Evolutionary conservation across 148 eudicot species (phyloP).

Genomic region (Amaranthus cruentus): DNA sequence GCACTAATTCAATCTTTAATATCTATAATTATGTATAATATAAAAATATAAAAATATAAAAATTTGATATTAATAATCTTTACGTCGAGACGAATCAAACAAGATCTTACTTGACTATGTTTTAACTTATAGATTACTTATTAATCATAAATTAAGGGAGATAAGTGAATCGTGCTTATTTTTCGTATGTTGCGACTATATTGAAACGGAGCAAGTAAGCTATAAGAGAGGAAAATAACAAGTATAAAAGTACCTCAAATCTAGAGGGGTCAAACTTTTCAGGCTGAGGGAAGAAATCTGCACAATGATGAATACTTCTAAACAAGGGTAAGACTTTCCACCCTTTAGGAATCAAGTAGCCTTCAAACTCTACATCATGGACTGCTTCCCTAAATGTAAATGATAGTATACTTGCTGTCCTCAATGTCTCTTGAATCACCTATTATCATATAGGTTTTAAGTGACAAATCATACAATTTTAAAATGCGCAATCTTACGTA

Average conservation of each 20-base stretch:
- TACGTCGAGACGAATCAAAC: too few species aligned
- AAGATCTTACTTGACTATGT: too few species aligned
- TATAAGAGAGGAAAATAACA: neutral
- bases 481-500: neutral
- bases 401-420: constrained; percentile 74
- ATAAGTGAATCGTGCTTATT: too few species aligned
- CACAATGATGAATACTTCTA: constrained; percentile 72
- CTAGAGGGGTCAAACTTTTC: constrained; percentile 82
- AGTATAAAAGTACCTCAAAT: constrained; percentile 52
- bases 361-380: constrained; percentile 73
- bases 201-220: neutral
- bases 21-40: too few species aligned
- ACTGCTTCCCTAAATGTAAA: constrained; percentile 92
- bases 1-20: too few species aligned
- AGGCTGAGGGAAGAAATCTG: constrained; percentile 70
- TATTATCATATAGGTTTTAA: neutral
- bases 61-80: too few species aligned
- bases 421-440: constrained; percentile 89
- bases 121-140: too few species aligned
- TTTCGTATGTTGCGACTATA: too few species aligned
- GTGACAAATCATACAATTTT: neutral
- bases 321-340: constrained; percentile 94
- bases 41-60: neutral
- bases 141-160: too few species aligned
- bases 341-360: constrained; percentile 76